phyloP scores from a whole-genome alignment of 164 flowering plant species.

The Macadamia integrifolia region DNA sequence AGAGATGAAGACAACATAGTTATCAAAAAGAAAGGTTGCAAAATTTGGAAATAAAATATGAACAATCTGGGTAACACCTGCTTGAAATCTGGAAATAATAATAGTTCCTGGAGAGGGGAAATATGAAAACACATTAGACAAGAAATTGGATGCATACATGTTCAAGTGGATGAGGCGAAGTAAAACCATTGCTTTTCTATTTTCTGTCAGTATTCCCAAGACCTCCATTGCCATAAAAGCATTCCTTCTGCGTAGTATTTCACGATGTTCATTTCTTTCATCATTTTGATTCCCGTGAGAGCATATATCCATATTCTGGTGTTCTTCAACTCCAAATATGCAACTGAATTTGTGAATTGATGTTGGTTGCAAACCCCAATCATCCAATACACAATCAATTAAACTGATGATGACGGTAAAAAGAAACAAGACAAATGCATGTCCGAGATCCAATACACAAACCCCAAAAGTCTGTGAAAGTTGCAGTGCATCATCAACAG shows the following conservation, averaged over 20 bases:
- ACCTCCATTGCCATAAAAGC: constrained; percentile 58
- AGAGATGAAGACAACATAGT: not conserved
- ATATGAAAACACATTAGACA: not conserved
- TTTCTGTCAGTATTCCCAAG: constrained; percentile 45
- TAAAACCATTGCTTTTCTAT: constrained; percentile 40
- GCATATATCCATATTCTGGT: constrained; percentile 56
- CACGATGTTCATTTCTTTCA: constrained; percentile 39
- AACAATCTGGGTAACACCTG: not conserved
- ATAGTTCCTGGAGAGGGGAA: not conserved
- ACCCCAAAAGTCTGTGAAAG: constrained; percentile 48
- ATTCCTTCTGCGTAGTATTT: constrained; percentile 43
- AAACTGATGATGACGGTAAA: constrained; percentile 44
- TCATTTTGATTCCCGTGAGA: constrained; percentile 22
- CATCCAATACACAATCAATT: constrained; percentile 65
- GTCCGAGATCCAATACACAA: constrained; percentile 51
- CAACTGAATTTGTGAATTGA: constrained; percentile 28
- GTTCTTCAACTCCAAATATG: constrained; percentile 21
- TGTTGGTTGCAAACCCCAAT: constrained; percentile 51
- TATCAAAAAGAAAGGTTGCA: not conserved
- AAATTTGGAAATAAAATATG: not conserved
- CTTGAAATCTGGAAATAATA: not conserved
- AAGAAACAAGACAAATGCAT: constrained; percentile 47
- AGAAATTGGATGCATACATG: constrained; percentile 32
- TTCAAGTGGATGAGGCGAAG: constrained; percentile 56
- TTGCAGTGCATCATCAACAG: constrained; percentile 53